Evolutionary conservation across 1,284 basidiomycete species (phyloP), one percentile per base, ranked within the genome.

Genomic region (Cystobasidium slooffiae): DNA sequence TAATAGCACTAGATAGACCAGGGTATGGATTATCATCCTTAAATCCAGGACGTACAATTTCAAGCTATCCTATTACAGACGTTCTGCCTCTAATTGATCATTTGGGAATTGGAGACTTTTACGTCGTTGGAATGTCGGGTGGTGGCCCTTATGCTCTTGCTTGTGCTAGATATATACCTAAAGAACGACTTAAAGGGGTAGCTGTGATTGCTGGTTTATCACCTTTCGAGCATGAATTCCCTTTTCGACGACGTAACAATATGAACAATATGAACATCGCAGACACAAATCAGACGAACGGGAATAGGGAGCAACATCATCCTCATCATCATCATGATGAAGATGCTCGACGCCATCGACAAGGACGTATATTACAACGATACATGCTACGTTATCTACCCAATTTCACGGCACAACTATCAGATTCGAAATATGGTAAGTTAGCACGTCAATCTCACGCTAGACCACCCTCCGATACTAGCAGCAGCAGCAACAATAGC

Each of bases 1-100:
- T 72, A 1, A 51, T 72, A 18, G 46, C 47, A 7, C 37, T 64
- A 37, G 69, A 72, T 37, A 63, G 69, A 22, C 69, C 69, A 24
- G 69, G 59, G 9, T 53, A 63, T 44, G 69, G 69, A n/a, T 31
- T 72, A 10, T 72, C 69, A 12, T 64, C 69, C 20, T 61, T 58
- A 1, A 5, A 61, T 49, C 69, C 59, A 12, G n/a, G 59, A 4
- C 59, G 58, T 14, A 43, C 7, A 24, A 22, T 72, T 24, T 43
- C 46, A 5, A 22, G 64, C 12, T 64, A 63, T 49, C 46, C 49
- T 37, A 18, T 31, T 31, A 14, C 44, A 24, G 69, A 72, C 39
- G 61, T 72, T 16, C 37, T 55, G 31, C 24, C 58, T 5, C 51
- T 72, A 16, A 24, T 59, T 3, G 53, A 53, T 22, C 64, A 74